phyloP scores from a whole-genome alignment of 306 rosid species.

The Hylodesmum podocarpum region DNA sequence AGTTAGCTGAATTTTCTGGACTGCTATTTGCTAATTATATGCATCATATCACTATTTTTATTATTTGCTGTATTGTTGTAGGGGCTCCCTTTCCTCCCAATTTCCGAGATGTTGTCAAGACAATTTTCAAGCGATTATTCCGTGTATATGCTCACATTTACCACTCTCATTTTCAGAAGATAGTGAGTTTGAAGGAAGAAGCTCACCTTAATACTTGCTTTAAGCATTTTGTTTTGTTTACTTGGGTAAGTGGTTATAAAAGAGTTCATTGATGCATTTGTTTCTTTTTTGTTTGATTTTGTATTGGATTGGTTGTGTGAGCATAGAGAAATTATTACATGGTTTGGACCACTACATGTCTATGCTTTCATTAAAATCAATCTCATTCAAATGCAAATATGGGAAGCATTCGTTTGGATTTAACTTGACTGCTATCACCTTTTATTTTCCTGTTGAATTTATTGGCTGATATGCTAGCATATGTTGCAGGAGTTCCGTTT shows the following conservation, averaged over 20 bases:
- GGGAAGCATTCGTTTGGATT: neutral
- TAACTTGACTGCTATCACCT: neutral
- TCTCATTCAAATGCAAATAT: neutral
- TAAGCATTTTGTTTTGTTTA: slow-evolving; percentile 87
- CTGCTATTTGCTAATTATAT: neutral
- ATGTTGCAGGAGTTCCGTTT: slow-evolving; percentile 70
- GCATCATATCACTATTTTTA: neutral
- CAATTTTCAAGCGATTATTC: slow-evolving; percentile 80
- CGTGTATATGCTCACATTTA: slow-evolving; percentile 91
- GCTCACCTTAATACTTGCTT: slow-evolving; percentile 95
- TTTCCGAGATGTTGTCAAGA: slow-evolving; percentile 77
- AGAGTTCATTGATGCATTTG: neutral
- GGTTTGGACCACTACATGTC: neutral
- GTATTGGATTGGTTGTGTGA: neutral
- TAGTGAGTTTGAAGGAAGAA: slow-evolving; percentile 85
- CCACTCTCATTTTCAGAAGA: slow-evolving; percentile 82
- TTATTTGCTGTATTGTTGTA: slow-evolving; percentile 25
- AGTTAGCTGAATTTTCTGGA: neutral
- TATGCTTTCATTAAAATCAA: neutral
- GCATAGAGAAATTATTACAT: neutral
- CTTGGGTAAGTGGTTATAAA: slow-evolving; percentile 58
- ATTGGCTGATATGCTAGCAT: slow-evolving; percentile 15
- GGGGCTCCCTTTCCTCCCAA: slow-evolving; percentile 80
- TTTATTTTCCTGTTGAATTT: neutral
- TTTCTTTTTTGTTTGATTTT: neutral